These are phyloP conservation scores for Lunasporangiospora selenospora DNA, from an alignment of 192 early-diverging fungal genomes.

Conservation along the genomic window DNA sequence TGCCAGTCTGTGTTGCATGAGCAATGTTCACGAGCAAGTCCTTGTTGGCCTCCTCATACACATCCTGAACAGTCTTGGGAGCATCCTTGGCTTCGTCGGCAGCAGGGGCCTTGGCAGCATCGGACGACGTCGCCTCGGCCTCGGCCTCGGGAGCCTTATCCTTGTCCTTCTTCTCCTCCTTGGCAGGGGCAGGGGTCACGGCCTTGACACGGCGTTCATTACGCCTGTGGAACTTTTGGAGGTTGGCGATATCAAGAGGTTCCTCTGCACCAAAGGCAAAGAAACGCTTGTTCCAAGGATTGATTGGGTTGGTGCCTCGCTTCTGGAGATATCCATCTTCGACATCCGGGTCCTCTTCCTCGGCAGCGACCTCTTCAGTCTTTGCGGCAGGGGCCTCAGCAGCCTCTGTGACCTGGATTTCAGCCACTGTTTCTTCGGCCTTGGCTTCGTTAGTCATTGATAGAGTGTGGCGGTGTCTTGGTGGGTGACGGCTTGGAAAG, in stretches of 20 bases:
- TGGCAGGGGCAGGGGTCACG: slow-evolving; percentile 5
- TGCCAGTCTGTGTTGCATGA: slow-evolving; percentile 48
- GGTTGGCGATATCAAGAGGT: slow-evolving; percentile 24
- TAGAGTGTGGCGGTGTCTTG: slow-evolving; percentile 44
- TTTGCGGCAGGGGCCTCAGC: slow-evolving; percentile 1
- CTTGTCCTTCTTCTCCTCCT: slow-evolving; percentile 9
- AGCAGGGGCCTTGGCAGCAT: slow-evolving; percentile 1
- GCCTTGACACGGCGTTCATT: slow-evolving; percentile 46
- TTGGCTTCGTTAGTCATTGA: too few species aligned
- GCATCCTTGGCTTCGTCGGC: slow-evolving; percentile 8
- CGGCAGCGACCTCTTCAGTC: neutral
- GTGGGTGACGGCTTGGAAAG: neutral
- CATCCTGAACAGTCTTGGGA: slow-evolving; percentile 19
- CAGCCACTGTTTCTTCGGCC: slow-evolving; percentile 5
- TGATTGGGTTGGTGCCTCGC: slow-evolving; percentile 31
- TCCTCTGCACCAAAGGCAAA: slow-evolving; percentile 48
- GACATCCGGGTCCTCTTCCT: slow-evolving; percentile 36
- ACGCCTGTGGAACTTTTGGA: slow-evolving; percentile 33
- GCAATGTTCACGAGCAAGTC: slow-evolving; percentile 40
- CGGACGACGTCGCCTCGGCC: neutral
- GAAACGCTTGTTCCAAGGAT: slow-evolving; percentile 49
- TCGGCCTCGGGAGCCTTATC: slow-evolving; percentile 22
- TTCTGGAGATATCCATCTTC: slow-evolving; percentile 46
- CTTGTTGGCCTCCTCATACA: slow-evolving; percentile 38
- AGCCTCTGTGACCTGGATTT: slow-evolving; percentile 10